Base-by-base conservation (phyloP, 2,329 filamentous ascomycete species). In the Boeremia exigua region DNA sequence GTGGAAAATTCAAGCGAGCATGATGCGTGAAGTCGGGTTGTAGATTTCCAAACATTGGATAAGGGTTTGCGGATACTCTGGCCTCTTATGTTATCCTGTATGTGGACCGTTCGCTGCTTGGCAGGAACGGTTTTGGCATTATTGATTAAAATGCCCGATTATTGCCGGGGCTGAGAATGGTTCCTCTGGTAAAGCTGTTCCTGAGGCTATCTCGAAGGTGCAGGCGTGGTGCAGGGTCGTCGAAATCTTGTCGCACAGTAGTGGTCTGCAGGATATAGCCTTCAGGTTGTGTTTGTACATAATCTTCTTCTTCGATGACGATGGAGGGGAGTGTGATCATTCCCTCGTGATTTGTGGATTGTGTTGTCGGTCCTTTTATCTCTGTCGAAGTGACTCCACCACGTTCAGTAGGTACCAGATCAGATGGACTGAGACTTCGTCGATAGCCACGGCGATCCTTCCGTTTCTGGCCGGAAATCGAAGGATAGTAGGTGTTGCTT, bases 201-300 rank as follows among this genome's bases (percentile, higher is more conserved):
- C 57, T 47, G 8, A 71, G 44, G 47, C 66, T 70, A 4, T 66
- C 56, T 17, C 67, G 60, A 15, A 67, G 36, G 7, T 66, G 47
- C 14, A 67, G 45, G 27, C 55, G 60, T 2, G 67, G 62, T 4
- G 63, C 50, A 2, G 36, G 45, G 38, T 69, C 65, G 10, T 52
- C 50, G 14, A 19, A 15, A 9, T 63, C 40, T n/a, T 69, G 61
- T 23, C 66, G 58, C 5, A 67, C 48, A 3, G 58, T 62, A 17
- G 62, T 48, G 3, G 60, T 62, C 27, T 66, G 66, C 19, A 63
- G 46, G 4, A 69, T 67, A 4, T 60, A 56, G 0, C 57, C 57
- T 2, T 33, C 47, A 9, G 46, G 36, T 7, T 27, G 43, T 12
- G 47, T 42, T 42, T 50, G 47, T 28, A 43, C 12, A 14, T 50